Evolutionary conservation across 2,329 filamentous ascomycete genomes (phyloP), one percentile per base, ranked within the genome.

Genomic region (Scedosporium aurantiacum): DNA sequence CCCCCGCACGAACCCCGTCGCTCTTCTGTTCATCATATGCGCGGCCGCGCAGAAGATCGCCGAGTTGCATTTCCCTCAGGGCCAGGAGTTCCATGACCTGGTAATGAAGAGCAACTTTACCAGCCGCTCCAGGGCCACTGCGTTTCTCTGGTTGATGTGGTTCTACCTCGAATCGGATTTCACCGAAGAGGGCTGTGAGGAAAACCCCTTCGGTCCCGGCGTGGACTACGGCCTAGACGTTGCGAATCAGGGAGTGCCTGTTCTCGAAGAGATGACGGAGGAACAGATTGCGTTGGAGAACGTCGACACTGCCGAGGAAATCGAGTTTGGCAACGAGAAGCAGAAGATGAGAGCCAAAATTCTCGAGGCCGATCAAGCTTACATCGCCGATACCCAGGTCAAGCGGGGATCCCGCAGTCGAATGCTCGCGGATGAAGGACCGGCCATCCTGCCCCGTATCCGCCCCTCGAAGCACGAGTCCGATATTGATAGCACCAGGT

Each of bases 71-170:
- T 97, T 99, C 71, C 88, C 88, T 10, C 82, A 86, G 5, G 85
- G 86, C 1, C 84, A 87, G 66, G 94, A 99, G 73, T 97, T 99
- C 72, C 96, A 97, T 72, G 94, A 99, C 69, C 82, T 99, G 16
- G 88, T 99, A 68, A 97, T 97, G 92, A 87, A 90, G 70, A 87
- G 87, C 1, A 88, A 89, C 25, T 82, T 91, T 63, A 90, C 87
- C 62, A 97, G 92, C 73, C 76, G 80, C 66, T 96, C 90, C 64
- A 84, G 94, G 64, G 92, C 94, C 1, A 86, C 79, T 54, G 93
- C 93, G 0, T 99, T 99, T 67, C 76, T 99, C 21, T 99, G 94
- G 94, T 79, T 99, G 65, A 95, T 99, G 86, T 99, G 94, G 94
- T 97, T 94, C 79, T 97, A 99, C 70, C 82, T 99, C 18, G 94